A percentile compares a stretch with the other conserved stretches of the same genome.
phyloP scores from a whole-genome alignment of 768 basidiomycete species.

The Tylopilus plumbeoviolaceoides region DNA sequence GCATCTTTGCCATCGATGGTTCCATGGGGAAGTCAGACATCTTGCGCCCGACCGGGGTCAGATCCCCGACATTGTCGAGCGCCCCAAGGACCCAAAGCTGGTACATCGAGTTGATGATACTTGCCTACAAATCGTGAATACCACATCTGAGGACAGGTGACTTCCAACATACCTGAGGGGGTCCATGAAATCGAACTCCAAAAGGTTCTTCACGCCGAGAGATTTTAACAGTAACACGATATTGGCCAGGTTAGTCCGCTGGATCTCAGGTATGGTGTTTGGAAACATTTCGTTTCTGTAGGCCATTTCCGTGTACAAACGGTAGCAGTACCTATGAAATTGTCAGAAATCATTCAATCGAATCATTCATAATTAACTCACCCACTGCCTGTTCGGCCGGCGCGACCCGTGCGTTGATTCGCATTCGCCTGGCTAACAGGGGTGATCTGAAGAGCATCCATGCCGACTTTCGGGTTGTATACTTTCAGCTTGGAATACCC shows the following conservation, averaged over 20 bases:
- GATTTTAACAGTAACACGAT: conserved; percentile 94
- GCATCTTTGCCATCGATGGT: conserved; percentile 98
- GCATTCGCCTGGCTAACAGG: conserved; percentile 99
- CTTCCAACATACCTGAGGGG: conserved; percentile 76
- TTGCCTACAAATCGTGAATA: conserved; percentile 51
- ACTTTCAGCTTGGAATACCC: conserved; percentile 98
- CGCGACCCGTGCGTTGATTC: conserved; percentile 92
- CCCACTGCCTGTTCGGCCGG: conserved; percentile 95
- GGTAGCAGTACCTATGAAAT: conserved; percentile 81
- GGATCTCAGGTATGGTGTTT: conserved; percentile 97
- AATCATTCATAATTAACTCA: conserved; percentile 34
- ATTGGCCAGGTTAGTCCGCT: conserved; percentile 95
- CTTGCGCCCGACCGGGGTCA: conserved; percentile 87
- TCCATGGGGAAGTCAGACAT: conserved; percentile 99
- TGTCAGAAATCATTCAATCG: conserved; percentile 1
- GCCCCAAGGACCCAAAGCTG: conserved; percentile 99
- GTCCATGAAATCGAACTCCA: conserved; percentile 99
- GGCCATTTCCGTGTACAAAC: conserved; percentile 95
- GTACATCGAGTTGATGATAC: conserved; percentile 99
- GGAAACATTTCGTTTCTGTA: conserved; percentile 93
- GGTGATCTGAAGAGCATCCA: conserved; percentile 99
- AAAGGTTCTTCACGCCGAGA: conserved; percentile 91
- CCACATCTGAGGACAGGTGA: background rate
- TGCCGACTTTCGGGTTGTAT: conserved; percentile 98
- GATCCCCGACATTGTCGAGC: conserved; percentile 94